Evolutionary conservation across 306 rosid species (phyloP), one percentile per base, ranked within the genome.

Genomic region (Leucaena leucocephala): DNA sequence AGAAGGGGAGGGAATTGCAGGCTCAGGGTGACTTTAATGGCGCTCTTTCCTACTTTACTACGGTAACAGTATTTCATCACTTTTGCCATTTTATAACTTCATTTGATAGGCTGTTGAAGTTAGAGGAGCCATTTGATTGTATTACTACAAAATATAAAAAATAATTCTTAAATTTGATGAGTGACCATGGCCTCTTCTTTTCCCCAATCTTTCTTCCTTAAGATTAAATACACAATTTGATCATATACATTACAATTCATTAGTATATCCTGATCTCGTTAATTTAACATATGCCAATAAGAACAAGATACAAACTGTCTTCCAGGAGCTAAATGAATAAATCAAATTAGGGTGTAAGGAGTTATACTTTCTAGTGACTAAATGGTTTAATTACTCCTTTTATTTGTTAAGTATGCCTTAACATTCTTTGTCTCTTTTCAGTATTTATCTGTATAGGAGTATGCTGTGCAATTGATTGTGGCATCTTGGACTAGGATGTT

Each of bases 1-100:
- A 91, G 72, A 93, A 85, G 72, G 98, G 94, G 17, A 91, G 89
- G 67, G 94, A 88, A 45, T 87, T 87, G 74, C 94, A 89, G 77
- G 94, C 94, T 38, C 83, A 58, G 48, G 74, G 94, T 42, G 93
- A 93, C 83, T 93, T 89, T 34, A 67, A 54, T 75, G 91, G 79
- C 48, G 93, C 96, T 68, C 96, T 93, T 84, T 8, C 52, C 14
- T 89, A 81, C 83, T 93, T 89, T 45, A 85, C 98, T 68, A 86
- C 82, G 91, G 98, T 88, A 14, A 71, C 40, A n/a, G 19, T 19
- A 19, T 13, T 19, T 17, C 27, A 6, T 21, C 34, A 7, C 11
- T 39, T 66, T 40, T 40, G 3, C 46, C 16, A 63, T 19, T 21
- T 19, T 38, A 3, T 39, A 33, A 17, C 46, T 39, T 27, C 2